A percentile compares a stretch with the other conserved stretches of the same genome.
Conservation (phyloP, 257 asterid genomes). For the Lycium barbarum region DNA sequence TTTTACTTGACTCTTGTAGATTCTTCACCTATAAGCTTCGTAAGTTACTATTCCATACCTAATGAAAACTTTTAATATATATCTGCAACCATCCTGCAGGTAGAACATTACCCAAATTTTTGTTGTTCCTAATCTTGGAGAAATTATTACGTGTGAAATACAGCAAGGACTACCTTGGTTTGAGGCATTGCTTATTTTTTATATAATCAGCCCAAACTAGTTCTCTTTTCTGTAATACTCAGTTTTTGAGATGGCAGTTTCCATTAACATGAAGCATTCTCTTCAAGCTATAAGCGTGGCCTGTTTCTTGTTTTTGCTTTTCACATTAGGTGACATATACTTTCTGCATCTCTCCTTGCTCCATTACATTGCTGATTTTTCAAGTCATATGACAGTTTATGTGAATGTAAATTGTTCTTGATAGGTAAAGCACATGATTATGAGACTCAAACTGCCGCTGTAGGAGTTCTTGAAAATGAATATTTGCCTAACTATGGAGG, state of each 20-base stretch:
- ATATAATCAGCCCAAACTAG: constrained; percentile 13
- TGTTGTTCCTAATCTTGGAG: constrained; percentile 7
- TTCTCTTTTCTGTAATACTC: background rate
- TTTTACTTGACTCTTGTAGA: background rate
- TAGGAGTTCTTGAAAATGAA: constrained; percentile 58
- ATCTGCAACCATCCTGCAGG: background rate
- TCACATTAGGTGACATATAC: constrained; percentile 50
- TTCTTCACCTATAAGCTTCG: constrained; percentile 22
- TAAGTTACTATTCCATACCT: background rate
- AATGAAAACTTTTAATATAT: background rate
- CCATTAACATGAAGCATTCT: constrained; percentile 34
- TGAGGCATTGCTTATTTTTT: background rate
- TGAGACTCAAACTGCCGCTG: constrained; percentile 63
- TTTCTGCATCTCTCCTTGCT: constrained; percentile 7
- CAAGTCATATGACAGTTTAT: background rate
- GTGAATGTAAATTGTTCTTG: constrained; percentile 26
- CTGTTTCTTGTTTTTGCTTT: constrained; percentile 41
- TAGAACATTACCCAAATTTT: constrained; percentile 1
- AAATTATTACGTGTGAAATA: constrained; percentile 31
- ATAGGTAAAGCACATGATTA: constrained; percentile 56
- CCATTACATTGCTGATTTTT: background rate
- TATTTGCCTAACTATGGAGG: constrained; percentile 53
- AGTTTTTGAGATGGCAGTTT: constrained; percentile 49
- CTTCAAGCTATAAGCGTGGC: constrained; percentile 42
- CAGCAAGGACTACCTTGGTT: background rate